Base-by-base conservation (phyloP, 257 asterid genomes). In the Linderniella brevidens region DNA sequence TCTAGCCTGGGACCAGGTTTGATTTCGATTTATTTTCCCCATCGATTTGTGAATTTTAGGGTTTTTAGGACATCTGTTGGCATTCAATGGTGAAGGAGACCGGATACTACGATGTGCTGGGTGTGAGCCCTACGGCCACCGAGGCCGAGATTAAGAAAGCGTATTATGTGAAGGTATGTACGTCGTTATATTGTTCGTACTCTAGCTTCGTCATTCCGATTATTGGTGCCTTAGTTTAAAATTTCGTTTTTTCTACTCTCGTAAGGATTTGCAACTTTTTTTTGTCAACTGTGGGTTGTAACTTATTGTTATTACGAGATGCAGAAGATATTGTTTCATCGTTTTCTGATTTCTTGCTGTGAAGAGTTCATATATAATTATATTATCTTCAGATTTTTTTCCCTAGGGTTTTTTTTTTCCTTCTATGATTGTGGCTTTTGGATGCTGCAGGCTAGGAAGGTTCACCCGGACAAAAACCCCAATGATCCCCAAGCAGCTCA, bases 401-500 rank as follows among this genome's bases (percentile, higher is more conserved):
- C 3, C 11, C 13, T 39, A 9, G 13, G 13, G 3, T 10, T 10
- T 10, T 39, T 11, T 39, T 39, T 39, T 1, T 39, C 15, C 43
- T 39, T 39, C 9, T 3, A 1, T 39, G 13, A 39, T 1, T 9
- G 8, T 48, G 44, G 11, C 13, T 41, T 56, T 35, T 40, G 25
- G 53, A 11, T 52, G 42, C 36, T 72, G 57, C 70, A 86, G 97
- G 97, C 97, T 2, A 79, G 75, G 77, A 77, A 86, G 70, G 94
- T 82, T 58, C 97, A 86, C 54, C 97, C 94, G 9, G 96, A 86
- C 39, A 86, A 86, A 59, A 86, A 82, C 65, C 93, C 78, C 8
- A 63, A 82, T 49, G 93, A 86, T 68, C 87, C 97, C 46, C 86
- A 58, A 49, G 93, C 94, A 56, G 93, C 97, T 16, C 77, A 73